Base-by-base conservation (phyloP, 768 basidiomycete species). In the Rickenella mellea region DNA sequence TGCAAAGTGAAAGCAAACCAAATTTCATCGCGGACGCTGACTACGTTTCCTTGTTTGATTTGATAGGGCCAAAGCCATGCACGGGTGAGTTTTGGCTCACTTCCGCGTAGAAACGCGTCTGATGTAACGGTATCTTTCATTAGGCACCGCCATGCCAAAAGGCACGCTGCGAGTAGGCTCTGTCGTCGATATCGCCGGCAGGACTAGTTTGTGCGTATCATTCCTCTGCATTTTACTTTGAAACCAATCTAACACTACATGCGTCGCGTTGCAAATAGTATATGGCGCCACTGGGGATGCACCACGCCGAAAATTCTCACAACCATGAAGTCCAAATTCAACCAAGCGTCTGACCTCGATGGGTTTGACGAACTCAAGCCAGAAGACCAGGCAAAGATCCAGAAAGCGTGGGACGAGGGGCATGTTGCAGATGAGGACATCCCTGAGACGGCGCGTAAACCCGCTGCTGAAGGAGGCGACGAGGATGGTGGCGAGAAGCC, bases 211-310 rank as follows among this genome's bases (percentile, higher is more conserved):
- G 86, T 86, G 57, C 51, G 68, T 63, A 36, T 8, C 10, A 17
- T 43, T 32, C 20, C 47, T 27, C 30, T 46, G 7, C 29, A 33
- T 41, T 27, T 7, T 21, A 35, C 42, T 41, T 42, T 15, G 3
- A 27, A 38, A 41, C n/a, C 25, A n/a, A 3, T 5, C 12, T 24
- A 36, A 28, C 22, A 26, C 35, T 27, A 12, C 10, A 22, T 44
- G 24, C 27, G 19, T 27, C 10, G 5, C 20, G 2, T 48, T 29
- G 36, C 26, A n/a, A 39, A 21, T 36, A 88, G 85, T 55, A 59
- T 69, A 26, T 94, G 87, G 87, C 78, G 88, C 48, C 91, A 94
- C 55, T 94, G 89, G 89, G 90, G 90, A 15, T 93, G 91, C 55
- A 70, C 74, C 6, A 90, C 89, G 0, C 32, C 68, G 15, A 77